Evolutionary conservation across 495 filamentous ascomycete genomes (phyloP).

Genomic region (Neurospora tetrasperma): DNA sequence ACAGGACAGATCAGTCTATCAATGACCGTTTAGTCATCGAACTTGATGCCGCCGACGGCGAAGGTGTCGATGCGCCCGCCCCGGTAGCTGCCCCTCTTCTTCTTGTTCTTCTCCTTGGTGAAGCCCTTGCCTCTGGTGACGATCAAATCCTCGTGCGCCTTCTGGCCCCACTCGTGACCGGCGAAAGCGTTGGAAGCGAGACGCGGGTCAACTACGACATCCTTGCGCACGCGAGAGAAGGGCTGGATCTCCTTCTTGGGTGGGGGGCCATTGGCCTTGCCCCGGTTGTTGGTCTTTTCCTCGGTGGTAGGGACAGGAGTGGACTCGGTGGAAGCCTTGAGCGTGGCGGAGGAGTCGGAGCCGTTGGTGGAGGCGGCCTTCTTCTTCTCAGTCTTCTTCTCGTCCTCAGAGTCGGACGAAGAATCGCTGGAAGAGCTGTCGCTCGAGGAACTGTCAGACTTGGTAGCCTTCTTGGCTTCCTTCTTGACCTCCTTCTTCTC

Average conservation of each 20-base stretch:
- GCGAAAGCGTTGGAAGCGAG: constrained; percentile 64
- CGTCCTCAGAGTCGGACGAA: constrained; percentile 26
- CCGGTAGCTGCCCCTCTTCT: constrained; percentile 76
- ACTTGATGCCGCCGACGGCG: constrained; percentile 71
- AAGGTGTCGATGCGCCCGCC: constrained; percentile 72
- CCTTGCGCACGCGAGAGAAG: constrained; percentile 53
- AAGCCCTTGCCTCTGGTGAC: constrained; percentile 93
- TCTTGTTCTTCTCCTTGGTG: constrained; percentile 99
- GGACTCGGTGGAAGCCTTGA: constrained; percentile 32
- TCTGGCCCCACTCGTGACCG: constrained; percentile 77
- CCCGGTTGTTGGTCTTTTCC: constrained; percentile 35
- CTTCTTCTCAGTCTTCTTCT: constrained; percentile 20
- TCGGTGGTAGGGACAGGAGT: constrained; percentile 36
- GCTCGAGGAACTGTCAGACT: constrained; percentile 28
- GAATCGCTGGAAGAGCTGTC: constrained; percentile 2
- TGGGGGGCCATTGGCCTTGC: constrained; percentile 20
- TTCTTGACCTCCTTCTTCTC: constrained; percentile 7
- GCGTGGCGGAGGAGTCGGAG: constrained; percentile 32
- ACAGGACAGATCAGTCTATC: background rate
- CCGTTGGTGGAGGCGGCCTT: constrained; percentile 11
- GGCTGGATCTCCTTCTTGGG: constrained; percentile 48
- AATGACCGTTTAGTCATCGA: constrained; percentile 53
- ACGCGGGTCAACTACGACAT: constrained; percentile 48
- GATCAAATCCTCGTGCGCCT: constrained; percentile 75
- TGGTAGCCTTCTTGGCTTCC: constrained; percentile 3